These are phyloP conservation scores for Apiospora saccharicola DNA, from an alignment of 2,329 filamentous ascomycete genomes.

Conservation along the genomic window DNA sequence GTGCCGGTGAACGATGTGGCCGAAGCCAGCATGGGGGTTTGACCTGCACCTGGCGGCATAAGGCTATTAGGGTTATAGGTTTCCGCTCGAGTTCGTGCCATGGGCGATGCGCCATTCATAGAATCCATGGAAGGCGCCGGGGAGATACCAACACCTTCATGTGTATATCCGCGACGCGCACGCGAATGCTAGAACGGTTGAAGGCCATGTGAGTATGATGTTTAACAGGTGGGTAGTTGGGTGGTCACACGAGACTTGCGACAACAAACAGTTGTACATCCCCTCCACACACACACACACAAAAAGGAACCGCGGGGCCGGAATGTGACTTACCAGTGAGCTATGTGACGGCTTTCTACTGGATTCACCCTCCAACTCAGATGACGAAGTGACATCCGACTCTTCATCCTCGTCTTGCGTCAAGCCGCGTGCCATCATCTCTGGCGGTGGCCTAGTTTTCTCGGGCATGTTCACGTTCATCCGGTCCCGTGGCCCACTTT, in stretches of 20 bases:
- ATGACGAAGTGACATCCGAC: constrained; percentile 82
- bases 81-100: constrained; percentile 64
- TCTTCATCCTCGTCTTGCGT: constrained; percentile 90
- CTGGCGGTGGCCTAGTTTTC: constrained; percentile 86
- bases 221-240: constrained; percentile 4
- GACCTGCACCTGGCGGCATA: constrained; percentile 42
- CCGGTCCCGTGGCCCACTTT: constrained; percentile 86
- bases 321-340: constrained; percentile 64
- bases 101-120: constrained; percentile 73
- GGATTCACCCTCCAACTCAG: constrained; percentile 82
- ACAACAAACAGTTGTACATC: constrained; percentile 8
- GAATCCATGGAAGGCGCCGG: constrained; percentile 93
- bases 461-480: constrained; percentile 90
- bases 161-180: constrained; percentile 68
- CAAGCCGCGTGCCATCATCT: constrained; percentile 86
- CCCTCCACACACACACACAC: background rate
- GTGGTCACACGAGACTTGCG: constrained; percentile 20
- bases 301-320: background rate
- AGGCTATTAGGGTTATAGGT: constrained; percentile 59
- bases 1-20: constrained; percentile 69
- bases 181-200: constrained; percentile 53
- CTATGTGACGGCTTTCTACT: constrained; percentile 73
- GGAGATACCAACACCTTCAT: constrained; percentile 71
- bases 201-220: constrained; percentile 1
- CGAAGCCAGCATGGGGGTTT: constrained; percentile 61